These are phyloP conservation scores for Meira nashicola DNA, from an alignment of 1,284 basidiomycete species.

Conservation along the genomic window DNA sequence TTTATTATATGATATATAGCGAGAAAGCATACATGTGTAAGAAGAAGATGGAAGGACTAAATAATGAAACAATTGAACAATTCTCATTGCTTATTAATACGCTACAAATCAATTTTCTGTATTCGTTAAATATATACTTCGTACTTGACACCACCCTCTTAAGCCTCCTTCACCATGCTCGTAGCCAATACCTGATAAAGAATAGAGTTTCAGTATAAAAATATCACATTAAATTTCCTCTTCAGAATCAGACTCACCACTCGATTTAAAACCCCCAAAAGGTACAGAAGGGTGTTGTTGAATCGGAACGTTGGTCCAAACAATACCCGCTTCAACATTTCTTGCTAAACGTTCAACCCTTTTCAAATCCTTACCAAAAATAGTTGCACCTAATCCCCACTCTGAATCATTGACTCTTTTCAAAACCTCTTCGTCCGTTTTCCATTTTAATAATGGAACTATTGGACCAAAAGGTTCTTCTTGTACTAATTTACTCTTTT, in stretches of 20 bases:
- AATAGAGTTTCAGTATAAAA: no score
- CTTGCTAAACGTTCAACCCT: conserved; percentile 19
- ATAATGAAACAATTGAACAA: no score
- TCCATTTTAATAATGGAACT: conserved; percentile 27
- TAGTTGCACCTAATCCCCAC: conserved; percentile 23
- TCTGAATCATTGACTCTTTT: conserved; percentile 26
- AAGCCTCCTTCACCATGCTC: conserved; percentile 3
- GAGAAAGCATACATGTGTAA: no score
- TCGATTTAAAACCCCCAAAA: conserved; percentile 24
- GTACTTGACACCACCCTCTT: neutral
- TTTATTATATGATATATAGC: no score
- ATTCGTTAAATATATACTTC: neutral
- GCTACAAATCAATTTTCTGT: no score
- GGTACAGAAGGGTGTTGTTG: conserved; percentile 17
- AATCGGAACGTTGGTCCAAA: conserved; percentile 16
- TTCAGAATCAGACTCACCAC: no score
- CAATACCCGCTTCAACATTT: conserved; percentile 21
- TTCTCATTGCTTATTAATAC: no score
- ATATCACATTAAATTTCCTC: no score
- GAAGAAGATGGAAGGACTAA: no score
- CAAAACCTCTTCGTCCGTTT: conserved; percentile 25
- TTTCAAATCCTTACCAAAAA: conserved; percentile 20
- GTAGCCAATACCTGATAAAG: neutral
- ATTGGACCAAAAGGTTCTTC: conserved; percentile 37
- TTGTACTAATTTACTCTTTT: conserved; percentile 22